Base-by-base conservation (phyloP, 345 rosid genomes). In the Erodium maritimum region DNA sequence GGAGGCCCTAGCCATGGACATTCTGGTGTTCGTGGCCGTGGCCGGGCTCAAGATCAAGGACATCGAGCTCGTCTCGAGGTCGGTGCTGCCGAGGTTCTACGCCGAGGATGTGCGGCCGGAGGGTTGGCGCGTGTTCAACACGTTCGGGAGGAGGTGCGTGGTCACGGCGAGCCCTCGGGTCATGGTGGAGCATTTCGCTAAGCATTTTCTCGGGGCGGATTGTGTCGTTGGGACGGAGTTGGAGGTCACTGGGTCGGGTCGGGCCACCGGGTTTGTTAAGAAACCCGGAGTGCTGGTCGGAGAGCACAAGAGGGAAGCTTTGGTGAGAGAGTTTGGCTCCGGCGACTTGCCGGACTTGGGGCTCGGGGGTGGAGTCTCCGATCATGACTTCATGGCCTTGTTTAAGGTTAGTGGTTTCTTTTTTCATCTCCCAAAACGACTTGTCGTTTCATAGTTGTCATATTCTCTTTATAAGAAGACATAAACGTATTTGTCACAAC, bases 61-160 rank as follows among this genome's bases (percentile, higher is more conserved):
- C 64, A 61, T 91, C 10, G 96, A 91, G 81, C 75, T 85, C 4
- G 96, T 87, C 57, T 77, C 82, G 8, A 70, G 88, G 69, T 91
- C 96, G 6, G 94, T 91, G 7, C 71, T 91, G 50, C 87, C 99
- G 0, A 85, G 63, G 61, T 93, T 93, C 66, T 93, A 86, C 53
- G 83, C 91, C 0, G 97, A 89, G 54, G 97, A 93, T 56, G 97
- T 93, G 50, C 94, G 80, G 62, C 94, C 91, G 0, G 88, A 89
- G 48, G 69, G 84, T 1, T 93, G 97, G 96, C 65, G 69, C 55
- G 81, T 93, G 56, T 89, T 89, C 73, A 86, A 72, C 56, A 80
- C 94, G 10, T 93, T 87, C 5, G 95, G 95, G 11, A 85, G 73
- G 63, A 71, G 94, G 17, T 87, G 77, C 60, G 69, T 93, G 2